Evolutionary conservation across 2,329 filamentous ascomycete genomes (phyloP).

Genomic region (Pseudogymnoascus destructans): DNA sequence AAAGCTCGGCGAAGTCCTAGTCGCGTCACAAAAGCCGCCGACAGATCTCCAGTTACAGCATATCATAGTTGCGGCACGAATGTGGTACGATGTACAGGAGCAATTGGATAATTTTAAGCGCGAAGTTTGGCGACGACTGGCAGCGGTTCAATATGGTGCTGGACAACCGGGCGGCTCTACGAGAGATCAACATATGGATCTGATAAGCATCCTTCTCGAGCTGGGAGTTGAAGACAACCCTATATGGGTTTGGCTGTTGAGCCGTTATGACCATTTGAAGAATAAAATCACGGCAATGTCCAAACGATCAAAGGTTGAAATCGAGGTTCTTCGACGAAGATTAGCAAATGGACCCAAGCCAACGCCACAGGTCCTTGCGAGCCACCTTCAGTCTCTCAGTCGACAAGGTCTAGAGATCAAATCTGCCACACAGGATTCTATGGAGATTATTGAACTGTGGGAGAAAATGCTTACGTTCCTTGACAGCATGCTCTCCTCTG

Average conservation of each 20-base stretch:
- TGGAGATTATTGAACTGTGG: constrained; percentile 81
- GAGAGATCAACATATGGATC: constrained; percentile 78
- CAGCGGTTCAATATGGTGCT: constrained; percentile 48
- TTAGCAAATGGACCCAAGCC: constrained; percentile 65
- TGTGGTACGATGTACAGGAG: constrained; percentile 89
- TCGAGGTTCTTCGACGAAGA: constrained; percentile 76
- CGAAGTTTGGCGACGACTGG: constrained; percentile 74
- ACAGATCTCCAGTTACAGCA: constrained; percentile 73
- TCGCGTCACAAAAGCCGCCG: constrained; percentile 41
- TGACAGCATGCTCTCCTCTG: constrained; percentile 58
- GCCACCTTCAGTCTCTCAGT: constrained; percentile 61
- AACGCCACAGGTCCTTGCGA: constrained; percentile 52
- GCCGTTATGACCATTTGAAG: constrained; percentile 79
- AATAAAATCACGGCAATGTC: constrained; percentile 68
- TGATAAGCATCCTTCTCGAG: constrained; percentile 81
- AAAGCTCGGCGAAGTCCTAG: constrained; percentile 45
- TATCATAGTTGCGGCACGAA: constrained; percentile 74
- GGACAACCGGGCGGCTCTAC: constrained; percentile 21
- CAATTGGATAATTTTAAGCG: constrained; percentile 81
- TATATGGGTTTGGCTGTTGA: constrained; percentile 90
- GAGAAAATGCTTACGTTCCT: constrained; percentile 72
- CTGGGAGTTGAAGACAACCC: constrained; percentile 91
- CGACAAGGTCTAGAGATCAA: constrained; percentile 52
- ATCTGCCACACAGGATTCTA: constrained; percentile 55
- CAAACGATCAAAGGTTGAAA: constrained; percentile 79